phyloP scores from a whole-genome alignment of 768 basidiomycete genomes.

The Glaciozyma antarctica region DNA sequence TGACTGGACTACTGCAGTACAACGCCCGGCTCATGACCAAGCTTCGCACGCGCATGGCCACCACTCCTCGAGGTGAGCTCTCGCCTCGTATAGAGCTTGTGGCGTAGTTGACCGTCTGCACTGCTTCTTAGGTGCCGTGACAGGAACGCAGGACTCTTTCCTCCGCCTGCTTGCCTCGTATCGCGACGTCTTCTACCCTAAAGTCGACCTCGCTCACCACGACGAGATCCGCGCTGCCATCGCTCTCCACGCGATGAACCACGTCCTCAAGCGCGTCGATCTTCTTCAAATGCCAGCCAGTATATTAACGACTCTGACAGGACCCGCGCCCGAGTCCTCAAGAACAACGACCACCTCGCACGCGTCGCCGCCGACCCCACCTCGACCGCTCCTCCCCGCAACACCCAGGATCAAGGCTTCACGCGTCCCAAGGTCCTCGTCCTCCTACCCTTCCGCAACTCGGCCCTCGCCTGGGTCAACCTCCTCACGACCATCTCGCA shows the following conservation, averaged over 20 bases:
- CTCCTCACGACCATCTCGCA: conserved; percentile 53
- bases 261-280: conserved; percentile 65
- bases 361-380: conserved; percentile 52
- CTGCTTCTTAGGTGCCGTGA: neutral
- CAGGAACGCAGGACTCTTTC: conserved; percentile 2
- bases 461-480: conserved; percentile 72
- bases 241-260: conserved; percentile 73
- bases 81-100: neutral
- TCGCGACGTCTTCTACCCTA: conserved; percentile 66
- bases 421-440: conserved; percentile 89
- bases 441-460: conserved; percentile 85
- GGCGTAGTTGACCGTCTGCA: neutral
- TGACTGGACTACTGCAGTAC: conserved; percentile 16
- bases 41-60: conserved; percentile 3
- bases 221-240: conserved; percentile 57
- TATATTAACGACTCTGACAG: conserved; percentile 43
- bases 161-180: conserved; percentile 43
- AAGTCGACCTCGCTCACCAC: conserved; percentile 54
- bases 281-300: neutral
- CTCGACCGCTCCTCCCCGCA: conserved; percentile 45
- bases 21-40: conserved; percentile 28
- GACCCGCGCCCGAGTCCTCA: conserved; percentile 78
- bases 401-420: conserved; percentile 88
- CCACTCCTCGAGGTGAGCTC: neutral
- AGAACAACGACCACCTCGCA: conserved; percentile 87